A percentile compares a stretch with the other conserved stretches of the same genome.
phyloP scores from a whole-genome alignment of 2,329 filamentous ascomycete species.

The Fusarium succisae region DNA sequence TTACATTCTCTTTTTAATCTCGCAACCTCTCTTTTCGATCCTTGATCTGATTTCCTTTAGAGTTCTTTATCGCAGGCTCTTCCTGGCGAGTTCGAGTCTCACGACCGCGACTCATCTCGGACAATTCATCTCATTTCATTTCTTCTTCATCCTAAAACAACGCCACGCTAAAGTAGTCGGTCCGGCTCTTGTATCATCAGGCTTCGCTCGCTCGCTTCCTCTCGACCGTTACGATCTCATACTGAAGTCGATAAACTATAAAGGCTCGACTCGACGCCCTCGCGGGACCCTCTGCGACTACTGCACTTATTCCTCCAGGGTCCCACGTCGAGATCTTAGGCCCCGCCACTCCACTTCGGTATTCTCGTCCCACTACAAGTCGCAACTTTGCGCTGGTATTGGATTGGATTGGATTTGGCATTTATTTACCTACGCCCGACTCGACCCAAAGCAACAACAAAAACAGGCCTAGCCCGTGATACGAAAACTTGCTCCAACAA shows the following conservation, averaged over 20 bases:
- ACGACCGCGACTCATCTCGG: neutral
- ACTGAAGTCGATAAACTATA: slow-evolving; percentile 16
- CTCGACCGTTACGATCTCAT: slow-evolving; percentile 21
- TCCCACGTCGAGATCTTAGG: slow-evolving; percentile 39
- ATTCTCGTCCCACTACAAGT: slow-evolving; percentile 39
- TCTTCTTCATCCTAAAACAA: neutral
- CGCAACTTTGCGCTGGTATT: slow-evolving; percentile 37
- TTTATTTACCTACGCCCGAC: slow-evolving; percentile 1
- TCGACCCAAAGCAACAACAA: slow-evolving; percentile 29
- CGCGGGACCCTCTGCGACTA: neutral
- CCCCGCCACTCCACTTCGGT: slow-evolving; percentile 25
- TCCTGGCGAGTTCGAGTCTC: neutral
- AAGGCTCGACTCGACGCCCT: slow-evolving; percentile 4
- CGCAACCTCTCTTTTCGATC: slow-evolving; percentile 2
- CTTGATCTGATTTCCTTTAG: neutral
- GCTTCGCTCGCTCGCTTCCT: slow-evolving; percentile 1
- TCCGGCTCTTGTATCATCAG: slow-evolving; percentile 23
- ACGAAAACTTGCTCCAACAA: slow-evolving; percentile 4
- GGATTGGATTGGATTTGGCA: neutral
- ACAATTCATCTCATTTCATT: slow-evolving; percentile 3
- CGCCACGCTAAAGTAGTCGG: slow-evolving; percentile 29
- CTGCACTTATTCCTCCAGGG: slow-evolving; percentile 24
- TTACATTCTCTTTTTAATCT: slow-evolving; percentile 10
- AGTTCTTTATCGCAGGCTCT: neutral
- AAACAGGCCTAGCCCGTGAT: slow-evolving; percentile 28